phyloP scores from a whole-genome alignment of 2,329 filamentous ascomycete species.

The Sclerotinia subarctica region DNA sequence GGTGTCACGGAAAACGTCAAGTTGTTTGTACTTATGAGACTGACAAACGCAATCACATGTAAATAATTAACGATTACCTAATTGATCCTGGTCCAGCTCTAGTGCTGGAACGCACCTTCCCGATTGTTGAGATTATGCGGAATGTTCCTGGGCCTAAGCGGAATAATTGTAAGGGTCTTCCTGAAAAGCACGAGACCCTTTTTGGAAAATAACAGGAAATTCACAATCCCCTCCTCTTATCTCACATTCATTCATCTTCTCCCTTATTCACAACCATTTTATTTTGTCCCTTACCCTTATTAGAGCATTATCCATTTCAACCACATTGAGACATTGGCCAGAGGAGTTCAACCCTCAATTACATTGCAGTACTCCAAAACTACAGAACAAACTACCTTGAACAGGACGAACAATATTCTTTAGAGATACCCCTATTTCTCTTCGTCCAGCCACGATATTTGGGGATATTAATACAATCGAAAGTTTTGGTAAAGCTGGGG shows the following conservation, averaged over 20 bases:
- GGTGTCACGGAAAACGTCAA: too few species aligned
- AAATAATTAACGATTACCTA: slow-evolving; percentile 8
- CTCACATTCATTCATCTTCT: neutral
- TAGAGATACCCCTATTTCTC: neutral
- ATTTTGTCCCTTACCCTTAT: neutral
- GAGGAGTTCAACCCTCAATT: neutral
- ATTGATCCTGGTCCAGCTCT: neutral
- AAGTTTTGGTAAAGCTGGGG: neutral
- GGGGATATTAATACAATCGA: neutral
- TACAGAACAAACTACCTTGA: neutral
- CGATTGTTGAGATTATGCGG: slow-evolving; percentile 13
- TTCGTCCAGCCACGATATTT: neutral
- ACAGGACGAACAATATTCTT: neutral
- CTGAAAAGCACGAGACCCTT: slow-evolving; percentile 3
- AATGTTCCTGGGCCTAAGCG: slow-evolving; percentile 12
- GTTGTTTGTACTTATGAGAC: neutral
- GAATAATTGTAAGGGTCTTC: slow-evolving; percentile 5
- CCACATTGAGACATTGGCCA: neutral
- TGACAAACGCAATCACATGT: slow-evolving; percentile 3
- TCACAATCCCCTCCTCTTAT: neutral
- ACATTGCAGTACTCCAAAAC: neutral
- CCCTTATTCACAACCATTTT: neutral
- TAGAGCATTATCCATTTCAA: neutral
- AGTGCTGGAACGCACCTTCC: neutral
- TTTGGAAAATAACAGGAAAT: slow-evolving; percentile 6